Base-by-base conservation (phyloP, 2,329 filamentous ascomycete genomes). In the Esteya vermicola region DNA sequence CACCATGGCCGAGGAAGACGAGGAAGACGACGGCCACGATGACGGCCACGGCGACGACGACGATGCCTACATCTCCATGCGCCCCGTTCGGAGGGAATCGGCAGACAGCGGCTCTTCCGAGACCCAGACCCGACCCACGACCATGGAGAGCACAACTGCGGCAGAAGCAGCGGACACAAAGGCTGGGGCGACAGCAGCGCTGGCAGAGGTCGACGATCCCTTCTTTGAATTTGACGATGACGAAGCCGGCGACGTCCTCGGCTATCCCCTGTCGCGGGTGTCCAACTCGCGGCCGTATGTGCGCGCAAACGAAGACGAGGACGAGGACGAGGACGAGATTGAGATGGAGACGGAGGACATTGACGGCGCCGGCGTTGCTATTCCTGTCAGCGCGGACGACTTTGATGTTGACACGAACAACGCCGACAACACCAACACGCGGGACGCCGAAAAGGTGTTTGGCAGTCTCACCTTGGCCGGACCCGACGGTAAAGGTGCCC, bases 191-290 rank as follows among this genome's bases (percentile, higher is more conserved):
- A 13, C 12, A 9, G 18, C 25, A 8, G 30, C 33, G 21, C 21
- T 16, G 21, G 19, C 6, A 18, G 30, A 39, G 14, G 47, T 47
- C 21, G 47, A 49, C 19, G 40, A 39, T n/a, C n/a, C n/a, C 20
- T 40, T 50, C 3, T 51, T 50, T 22, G 48, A 42, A 1, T 49
- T 51, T 20, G 49, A 61, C n/a, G 18, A 30, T 9, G 43, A 43
- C 33, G 28, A 26, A 3, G 33, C 22, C 9, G 38, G 23, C 34
- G 56, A 63, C 21, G 60, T 62, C 25, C 19, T 45, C 5, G 47
- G 47, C 18, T 45, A 47, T n/a, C 47, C 46, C 4, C 28, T 49
- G 9, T 18, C 40, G 4, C 44, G 47, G 2, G 25, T 37, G 13
- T 31, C 39, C 4, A 23, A 34, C 25, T 36, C 22, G 31, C 27